phyloP scores from a whole-genome alignment of 306 rosid genomes.

The Gastrolobium villosum region DNA sequence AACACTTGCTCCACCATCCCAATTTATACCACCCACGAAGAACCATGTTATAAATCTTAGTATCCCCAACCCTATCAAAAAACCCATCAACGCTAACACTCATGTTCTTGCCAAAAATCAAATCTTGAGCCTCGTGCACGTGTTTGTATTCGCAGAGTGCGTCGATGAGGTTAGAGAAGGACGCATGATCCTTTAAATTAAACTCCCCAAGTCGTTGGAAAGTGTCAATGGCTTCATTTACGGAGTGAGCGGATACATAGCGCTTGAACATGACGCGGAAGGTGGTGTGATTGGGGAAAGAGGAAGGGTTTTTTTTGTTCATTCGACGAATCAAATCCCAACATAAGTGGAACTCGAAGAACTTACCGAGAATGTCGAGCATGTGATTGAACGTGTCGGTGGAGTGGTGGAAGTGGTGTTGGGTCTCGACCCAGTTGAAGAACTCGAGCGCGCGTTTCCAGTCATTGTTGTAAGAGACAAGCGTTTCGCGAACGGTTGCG shows the following conservation, averaged over 20 bases:
- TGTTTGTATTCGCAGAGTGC: constrained; percentile 88
- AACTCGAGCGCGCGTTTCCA: constrained; percentile 87
- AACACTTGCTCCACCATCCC: constrained; percentile 91
- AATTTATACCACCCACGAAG: constrained; percentile 86
- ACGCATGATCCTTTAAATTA: constrained; percentile 71
- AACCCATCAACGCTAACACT: constrained; percentile 12
- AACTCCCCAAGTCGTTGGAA: constrained; percentile 68
- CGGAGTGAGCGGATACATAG: constrained; percentile 72
- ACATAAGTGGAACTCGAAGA: constrained; percentile 73
- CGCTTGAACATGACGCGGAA: constrained; percentile 86
- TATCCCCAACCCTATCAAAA: constrained; percentile 36
- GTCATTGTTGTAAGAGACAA: constrained; percentile 75
- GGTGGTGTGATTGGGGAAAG: constrained; percentile 76
- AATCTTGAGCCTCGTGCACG: constrained; percentile 79
- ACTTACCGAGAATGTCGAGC: constrained; percentile 85
- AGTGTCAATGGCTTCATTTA: constrained; percentile 68
- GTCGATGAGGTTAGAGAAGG: constrained; percentile 74
- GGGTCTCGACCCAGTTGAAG: constrained; percentile 74
- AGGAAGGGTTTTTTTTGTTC: constrained; percentile 51
- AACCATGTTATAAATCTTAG: constrained; percentile 76
- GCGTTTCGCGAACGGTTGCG: constrained; percentile 64
- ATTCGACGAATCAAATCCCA: constrained; percentile 78
- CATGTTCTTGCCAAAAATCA: constrained; percentile 60
- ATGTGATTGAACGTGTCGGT: constrained; percentile 73
- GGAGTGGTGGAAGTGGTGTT: constrained; percentile 61